phyloP scores from a whole-genome alignment of 805 yeast species.

The Spathaspora hagerdaliae region DNA sequence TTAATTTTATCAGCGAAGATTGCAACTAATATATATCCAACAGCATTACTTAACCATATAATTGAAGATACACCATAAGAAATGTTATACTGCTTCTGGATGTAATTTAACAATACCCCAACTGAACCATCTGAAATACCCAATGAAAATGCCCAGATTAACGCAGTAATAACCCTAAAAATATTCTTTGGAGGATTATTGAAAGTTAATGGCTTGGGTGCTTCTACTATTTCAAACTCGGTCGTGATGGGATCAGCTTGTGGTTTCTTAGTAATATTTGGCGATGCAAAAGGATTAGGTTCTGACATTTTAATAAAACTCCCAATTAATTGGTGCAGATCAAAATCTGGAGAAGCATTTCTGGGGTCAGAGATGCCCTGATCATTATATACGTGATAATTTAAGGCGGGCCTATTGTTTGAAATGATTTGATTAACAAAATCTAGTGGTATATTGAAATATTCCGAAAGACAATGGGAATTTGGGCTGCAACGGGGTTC shows the following conservation, averaged over 20 bases:
- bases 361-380: neutral
- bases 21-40: slow-evolving; percentile 53
- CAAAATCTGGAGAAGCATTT: neutral
- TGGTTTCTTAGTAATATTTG: too few relatives aligned
- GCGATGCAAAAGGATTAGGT: too few relatives aligned
- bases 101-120: slow-evolving; percentile 55
- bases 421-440: too few relatives aligned
- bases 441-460: too few relatives aligned
- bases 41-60: slow-evolving; percentile 55
- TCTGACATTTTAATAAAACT: too few relatives aligned
- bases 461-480: too few relatives aligned
- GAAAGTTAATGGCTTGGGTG: slow-evolving; percentile 23
- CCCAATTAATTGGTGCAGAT: neutral
- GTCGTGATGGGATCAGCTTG: neutral
- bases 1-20: slow-evolving; percentile 44
- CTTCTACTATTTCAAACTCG: neutral
- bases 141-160: slow-evolving; percentile 35
- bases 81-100: slow-evolving; percentile 46
- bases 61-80: slow-evolving; percentile 52
- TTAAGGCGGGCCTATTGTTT: neutral
- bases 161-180: slow-evolving; percentile 38
- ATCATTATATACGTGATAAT: neutral
- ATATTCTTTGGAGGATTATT: slow-evolving; percentile 40
- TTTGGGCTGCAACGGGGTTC: too few relatives aligned
- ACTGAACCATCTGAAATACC: slow-evolving; percentile 57